phyloP scores from a whole-genome alignment of 129 eudicot genomes.

The Lactuca saligna region DNA sequence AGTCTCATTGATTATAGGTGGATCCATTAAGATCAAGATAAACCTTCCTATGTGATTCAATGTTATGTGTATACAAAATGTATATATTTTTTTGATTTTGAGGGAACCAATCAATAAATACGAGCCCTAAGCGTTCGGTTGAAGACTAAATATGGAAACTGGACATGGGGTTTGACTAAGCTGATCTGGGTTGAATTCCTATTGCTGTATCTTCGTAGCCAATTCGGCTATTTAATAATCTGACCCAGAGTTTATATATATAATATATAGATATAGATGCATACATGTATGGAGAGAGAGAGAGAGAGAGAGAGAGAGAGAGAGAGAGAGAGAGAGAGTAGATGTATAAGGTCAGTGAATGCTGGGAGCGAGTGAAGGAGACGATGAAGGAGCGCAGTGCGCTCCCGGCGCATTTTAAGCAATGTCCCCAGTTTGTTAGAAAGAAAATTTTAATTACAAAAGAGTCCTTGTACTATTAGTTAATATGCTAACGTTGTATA shows the following conservation, averaged over 20 bases:
- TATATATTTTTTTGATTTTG: background rate
- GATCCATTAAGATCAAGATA: constrained; percentile 53
- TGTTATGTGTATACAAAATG: constrained; percentile 9
- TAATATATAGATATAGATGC: background rate
- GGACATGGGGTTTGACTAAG: constrained; percentile 17
- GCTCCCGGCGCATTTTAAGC: constrained; percentile 31
- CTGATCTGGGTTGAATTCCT: constrained; percentile 20
- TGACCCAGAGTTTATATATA: background rate
- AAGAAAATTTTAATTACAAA: background rate
- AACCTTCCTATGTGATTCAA: background rate
- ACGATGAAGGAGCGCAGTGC: constrained; percentile 27
- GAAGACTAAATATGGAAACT: constrained; percentile 26
- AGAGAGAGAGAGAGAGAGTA: constrained; percentile 10
- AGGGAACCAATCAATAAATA: constrained; percentile 11
- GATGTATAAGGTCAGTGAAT: constrained; percentile 1
- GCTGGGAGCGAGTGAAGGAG: constrained; percentile 27
- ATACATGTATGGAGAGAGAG: background rate
- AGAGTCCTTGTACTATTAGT: constrained; percentile 3
- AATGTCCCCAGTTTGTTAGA: background rate
- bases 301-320: constrained; percentile 7
- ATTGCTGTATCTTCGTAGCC: constrained; percentile 12
- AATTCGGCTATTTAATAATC: constrained; percentile 6
- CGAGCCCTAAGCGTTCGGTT: constrained; percentile 21
- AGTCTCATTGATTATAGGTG: constrained; percentile 64
- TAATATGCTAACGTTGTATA: background rate